Evolutionary conservation across 208 protist species (phyloP).

Genomic region (Strigomonas culicis): DNA sequence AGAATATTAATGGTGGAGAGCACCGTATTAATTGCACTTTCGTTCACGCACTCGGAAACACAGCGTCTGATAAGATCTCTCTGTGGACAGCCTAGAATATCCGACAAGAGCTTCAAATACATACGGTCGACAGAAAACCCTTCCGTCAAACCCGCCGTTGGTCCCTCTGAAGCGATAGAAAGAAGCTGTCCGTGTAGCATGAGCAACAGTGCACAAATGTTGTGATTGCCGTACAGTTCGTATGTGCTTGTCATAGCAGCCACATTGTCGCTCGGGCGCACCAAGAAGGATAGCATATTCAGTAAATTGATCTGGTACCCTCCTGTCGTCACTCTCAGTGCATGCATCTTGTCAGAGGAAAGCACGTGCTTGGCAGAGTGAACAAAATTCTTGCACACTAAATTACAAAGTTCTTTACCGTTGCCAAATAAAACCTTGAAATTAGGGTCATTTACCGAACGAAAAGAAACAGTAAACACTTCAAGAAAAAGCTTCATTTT

Average conservation of each 20-base stretch:
- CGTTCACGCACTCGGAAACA: neutral
- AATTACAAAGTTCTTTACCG: conserved; percentile 23
- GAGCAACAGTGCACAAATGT: conserved; percentile 23
- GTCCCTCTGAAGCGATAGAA: neutral
- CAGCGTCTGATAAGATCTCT: conserved; percentile 1
- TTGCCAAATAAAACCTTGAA: conserved; percentile 39
- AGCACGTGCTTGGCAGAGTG: conserved; percentile 6
- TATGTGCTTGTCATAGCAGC: conserved; percentile 21
- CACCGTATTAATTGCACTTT: neutral
- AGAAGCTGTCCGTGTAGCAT: conserved; percentile 25
- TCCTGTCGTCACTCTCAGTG: neutral
- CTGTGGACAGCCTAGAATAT: conserved; percentile 7
- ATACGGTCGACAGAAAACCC: neutral
- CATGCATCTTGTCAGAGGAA: neutral
- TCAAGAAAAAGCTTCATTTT: conserved; percentile 40
- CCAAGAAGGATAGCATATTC: conserved; percentile 7
- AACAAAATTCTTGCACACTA: conserved; percentile 24
- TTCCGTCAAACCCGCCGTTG: neutral
- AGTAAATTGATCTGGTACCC: conserved; percentile 6
- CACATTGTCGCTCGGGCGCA: conserved; percentile 14
- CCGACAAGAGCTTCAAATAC: conserved; percentile 3
- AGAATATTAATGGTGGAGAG: neutral
- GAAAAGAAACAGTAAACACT: conserved; percentile 25
- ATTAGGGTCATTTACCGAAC: conserved; percentile 21
- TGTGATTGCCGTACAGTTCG: conserved; percentile 23